Conservation (phyloP, 148 eudicot species). For the Vaccinium corymbosum region DNA sequence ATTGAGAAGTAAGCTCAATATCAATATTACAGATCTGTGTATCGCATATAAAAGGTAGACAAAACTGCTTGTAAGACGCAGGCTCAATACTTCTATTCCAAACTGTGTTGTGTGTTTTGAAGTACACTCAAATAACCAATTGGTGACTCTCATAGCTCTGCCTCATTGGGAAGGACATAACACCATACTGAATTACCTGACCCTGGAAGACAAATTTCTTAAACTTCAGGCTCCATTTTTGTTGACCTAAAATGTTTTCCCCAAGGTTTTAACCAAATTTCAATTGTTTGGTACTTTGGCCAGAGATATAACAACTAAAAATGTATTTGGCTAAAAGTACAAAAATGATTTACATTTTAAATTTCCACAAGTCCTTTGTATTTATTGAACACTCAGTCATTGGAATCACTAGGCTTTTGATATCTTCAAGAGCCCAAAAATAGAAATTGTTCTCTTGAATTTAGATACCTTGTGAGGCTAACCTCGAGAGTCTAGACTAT, state of each 20-base stretch:
- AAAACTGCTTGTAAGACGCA: neutral
- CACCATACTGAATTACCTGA: neutral
- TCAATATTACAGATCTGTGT: neutral
- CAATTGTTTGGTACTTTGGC: neutral
- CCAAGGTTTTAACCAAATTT: neutral
- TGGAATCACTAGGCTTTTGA: neutral
- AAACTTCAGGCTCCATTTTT: neutral
- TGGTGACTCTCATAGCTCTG: neutral
- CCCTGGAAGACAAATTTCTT: conserved; percentile 1
- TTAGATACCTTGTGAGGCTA: neutral
- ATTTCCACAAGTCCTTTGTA: neutral
- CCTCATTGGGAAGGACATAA: neutral
- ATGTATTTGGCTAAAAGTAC: neutral
- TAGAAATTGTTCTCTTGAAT: neutral
- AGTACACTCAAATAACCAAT: neutral
- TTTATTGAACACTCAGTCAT: neutral
- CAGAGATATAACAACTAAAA: neutral
- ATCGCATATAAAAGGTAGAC: neutral
- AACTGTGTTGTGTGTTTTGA: neutral
- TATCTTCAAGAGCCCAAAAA: neutral
- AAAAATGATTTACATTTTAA: neutral
- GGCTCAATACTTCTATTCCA: neutral
- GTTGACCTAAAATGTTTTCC: neutral
- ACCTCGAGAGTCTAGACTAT: neutral
- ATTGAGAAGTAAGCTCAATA: neutral